Percentiles rank a stretch among this genome's conserved stretches.
phyloP scores from a whole-genome alignment of 1,284 basidiomycete genomes.

The Xerocomus minutiporus region DNA sequence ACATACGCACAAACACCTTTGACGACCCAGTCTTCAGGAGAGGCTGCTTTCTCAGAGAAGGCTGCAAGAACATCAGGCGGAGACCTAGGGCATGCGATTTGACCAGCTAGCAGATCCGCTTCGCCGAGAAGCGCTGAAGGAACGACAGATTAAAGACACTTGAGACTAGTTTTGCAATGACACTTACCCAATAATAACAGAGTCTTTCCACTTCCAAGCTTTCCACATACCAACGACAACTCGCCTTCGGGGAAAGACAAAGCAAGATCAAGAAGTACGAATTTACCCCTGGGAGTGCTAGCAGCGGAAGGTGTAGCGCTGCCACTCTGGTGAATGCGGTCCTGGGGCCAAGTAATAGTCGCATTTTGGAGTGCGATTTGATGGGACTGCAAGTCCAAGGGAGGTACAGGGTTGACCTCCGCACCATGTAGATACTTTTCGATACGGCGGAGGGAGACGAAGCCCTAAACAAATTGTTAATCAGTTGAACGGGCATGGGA shows the following conservation, averaged over 20 bases:
- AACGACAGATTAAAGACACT: conserved; percentile 14
- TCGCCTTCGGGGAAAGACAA: conserved; percentile 76
- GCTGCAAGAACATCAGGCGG: conserved; percentile 72
- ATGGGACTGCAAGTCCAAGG: conserved; percentile 51
- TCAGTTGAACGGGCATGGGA: background rate
- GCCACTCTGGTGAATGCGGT: conserved; percentile 49
- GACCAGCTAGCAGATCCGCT: conserved; percentile 79
- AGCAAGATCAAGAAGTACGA: conserved; percentile 76
- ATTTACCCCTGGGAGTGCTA: conserved; percentile 73
- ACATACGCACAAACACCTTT: conserved; percentile 83
- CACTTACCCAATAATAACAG: conserved; percentile 63
- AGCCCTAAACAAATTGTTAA: conserved; percentile 42
- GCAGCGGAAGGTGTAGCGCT: conserved; percentile 50
- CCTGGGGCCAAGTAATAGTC: conserved; percentile 87
- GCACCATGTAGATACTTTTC: conserved; percentile 79
- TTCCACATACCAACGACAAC: conserved; percentile 80
- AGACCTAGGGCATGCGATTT: conserved; percentile 77
- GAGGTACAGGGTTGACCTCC: conserved; percentile 62
- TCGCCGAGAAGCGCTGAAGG: conserved; percentile 78
- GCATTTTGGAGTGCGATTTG: conserved; percentile 76
- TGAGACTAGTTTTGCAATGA: background rate
- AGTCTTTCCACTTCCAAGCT: conserved; percentile 80
- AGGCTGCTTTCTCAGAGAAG: conserved; percentile 40
- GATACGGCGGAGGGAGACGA: conserved; percentile 86
- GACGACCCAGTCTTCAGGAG: conserved; percentile 70